Conservation (phyloP, 108 stramenopile genomes). For the Asterionellopsis glacialis region DNA sequence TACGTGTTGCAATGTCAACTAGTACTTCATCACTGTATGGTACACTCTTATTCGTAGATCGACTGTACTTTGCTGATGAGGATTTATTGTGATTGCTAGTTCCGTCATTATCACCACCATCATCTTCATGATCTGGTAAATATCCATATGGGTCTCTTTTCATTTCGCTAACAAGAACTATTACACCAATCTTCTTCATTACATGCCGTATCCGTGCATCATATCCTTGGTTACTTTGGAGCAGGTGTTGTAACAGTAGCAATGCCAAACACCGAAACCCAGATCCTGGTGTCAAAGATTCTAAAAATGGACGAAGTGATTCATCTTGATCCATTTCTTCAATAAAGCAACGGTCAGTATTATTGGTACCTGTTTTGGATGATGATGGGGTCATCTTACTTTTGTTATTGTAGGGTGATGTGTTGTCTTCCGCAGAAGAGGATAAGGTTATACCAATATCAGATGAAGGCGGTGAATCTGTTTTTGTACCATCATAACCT, state of each 20-base stretch:
- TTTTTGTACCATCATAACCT: no score
- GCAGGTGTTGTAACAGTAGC: constrained; percentile 64
- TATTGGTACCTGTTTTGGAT: no score
- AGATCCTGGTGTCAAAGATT: constrained; percentile 70
- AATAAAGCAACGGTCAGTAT: neutral
- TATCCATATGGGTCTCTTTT: constrained; percentile 24
- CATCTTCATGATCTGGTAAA: constrained; percentile 11
- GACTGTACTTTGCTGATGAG: neutral
- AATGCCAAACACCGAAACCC: constrained; percentile 75
- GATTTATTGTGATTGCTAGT: neutral
- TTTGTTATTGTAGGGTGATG: no score
- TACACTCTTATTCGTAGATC: neutral
- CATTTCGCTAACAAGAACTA: constrained; percentile 69
- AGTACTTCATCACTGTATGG: constrained; percentile 15
- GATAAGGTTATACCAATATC: no score
- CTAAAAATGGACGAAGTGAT: constrained; percentile 67
- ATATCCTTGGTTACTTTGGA: constrained; percentile 60
- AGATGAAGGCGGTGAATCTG: no score
- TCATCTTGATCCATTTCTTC: constrained; percentile 8
- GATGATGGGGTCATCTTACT: no score
- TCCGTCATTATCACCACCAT: neutral
- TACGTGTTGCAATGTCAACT: constrained; percentile 58
- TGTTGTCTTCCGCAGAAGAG: no score
- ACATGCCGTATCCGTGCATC: constrained; percentile 76
- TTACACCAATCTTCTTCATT: constrained; percentile 73